A percentile compares a stretch with the other conserved stretches of the same genome.
These are phyloP conservation scores for Cytospora paraplurivora DNA, from an alignment of 2,329 filamentous ascomycete genomes.

Conservation along the genomic window DNA sequence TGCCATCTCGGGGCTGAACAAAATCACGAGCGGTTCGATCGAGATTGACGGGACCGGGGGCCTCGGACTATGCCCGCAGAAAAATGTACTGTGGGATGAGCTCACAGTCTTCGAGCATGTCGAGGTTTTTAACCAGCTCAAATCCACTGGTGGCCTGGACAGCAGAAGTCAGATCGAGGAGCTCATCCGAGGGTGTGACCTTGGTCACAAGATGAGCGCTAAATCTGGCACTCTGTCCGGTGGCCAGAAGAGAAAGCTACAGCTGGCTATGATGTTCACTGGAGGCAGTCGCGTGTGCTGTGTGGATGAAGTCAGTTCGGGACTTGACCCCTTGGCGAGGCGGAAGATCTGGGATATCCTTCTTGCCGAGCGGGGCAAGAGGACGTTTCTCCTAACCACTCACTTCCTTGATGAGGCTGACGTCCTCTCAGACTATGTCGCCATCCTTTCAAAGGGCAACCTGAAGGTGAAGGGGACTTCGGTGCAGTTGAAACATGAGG, in stretches of 20 bases:
- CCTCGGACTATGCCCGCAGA: slow-evolving; percentile 85
- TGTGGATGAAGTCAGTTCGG: slow-evolving; percentile 88
- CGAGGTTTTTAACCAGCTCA: slow-evolving; percentile 79
- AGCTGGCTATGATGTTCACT: slow-evolving; percentile 93
- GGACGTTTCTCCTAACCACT: slow-evolving; percentile 86
- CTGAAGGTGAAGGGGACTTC: slow-evolving; percentile 82
- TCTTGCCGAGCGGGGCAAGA: slow-evolving; percentile 75
- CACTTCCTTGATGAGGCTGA: slow-evolving; percentile 96
- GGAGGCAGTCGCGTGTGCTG: slow-evolving; percentile 87
- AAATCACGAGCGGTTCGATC: slow-evolving; percentile 74
- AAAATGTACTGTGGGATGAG: slow-evolving; percentile 92
- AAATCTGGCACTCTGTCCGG: slow-evolving; percentile 79
- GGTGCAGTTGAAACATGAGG: slow-evolving; percentile 78
- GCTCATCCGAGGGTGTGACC: slow-evolving; percentile 71
- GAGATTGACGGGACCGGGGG: slow-evolving; percentile 76
- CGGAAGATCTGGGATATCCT: slow-evolving; percentile 95
- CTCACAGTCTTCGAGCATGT: slow-evolving; percentile 86
- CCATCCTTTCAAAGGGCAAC: slow-evolving; percentile 81
- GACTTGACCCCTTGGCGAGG: slow-evolving; percentile 82
- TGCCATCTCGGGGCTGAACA: slow-evolving; percentile 80
- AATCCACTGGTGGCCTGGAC: slow-evolving; percentile 54
- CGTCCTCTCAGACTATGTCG: slow-evolving; percentile 84
- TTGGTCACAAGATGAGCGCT: slow-evolving; percentile 72
- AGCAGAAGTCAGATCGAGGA: slow-evolving; percentile 60
- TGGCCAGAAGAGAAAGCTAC: slow-evolving; percentile 89